Percentiles rank a stretch among this genome's conserved stretches.
Conservation (phyloP, 2,329 filamentous ascomycete species). For the Hansfordia pulvinata region DNA sequence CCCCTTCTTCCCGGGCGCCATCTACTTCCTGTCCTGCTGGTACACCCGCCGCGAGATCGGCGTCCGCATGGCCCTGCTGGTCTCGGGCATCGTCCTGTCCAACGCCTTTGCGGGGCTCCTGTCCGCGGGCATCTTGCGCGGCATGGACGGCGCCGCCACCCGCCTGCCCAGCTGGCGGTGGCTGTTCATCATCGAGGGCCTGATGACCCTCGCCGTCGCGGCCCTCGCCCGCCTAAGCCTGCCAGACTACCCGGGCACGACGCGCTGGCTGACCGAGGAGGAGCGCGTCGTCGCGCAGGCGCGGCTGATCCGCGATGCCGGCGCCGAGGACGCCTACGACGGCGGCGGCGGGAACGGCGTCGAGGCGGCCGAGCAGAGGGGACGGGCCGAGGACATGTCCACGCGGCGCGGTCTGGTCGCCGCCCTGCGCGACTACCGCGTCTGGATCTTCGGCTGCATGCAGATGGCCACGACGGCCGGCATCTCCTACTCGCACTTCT, state of each 20-base stretch:
- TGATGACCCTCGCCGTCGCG: too few species aligned
- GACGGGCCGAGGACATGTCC: conserved; percentile 37
- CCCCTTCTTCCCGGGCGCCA: conserved; percentile 3
- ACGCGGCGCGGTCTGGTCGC: too few species aligned
- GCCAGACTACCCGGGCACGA: conserved; percentile 8
- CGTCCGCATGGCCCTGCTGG: background rate
- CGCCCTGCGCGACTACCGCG: conserved; percentile 26
- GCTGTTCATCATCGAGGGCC: conserved; percentile 5
- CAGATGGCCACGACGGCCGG: conserved; percentile 34
- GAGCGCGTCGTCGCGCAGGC: background rate
- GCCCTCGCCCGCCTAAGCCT: too few species aligned
- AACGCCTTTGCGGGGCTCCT: conserved; percentile 5
- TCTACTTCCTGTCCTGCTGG: conserved; percentile 2
- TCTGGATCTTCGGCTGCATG: conserved; percentile 33
- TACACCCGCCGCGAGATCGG: conserved; percentile 3
- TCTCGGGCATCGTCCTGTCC: conserved; percentile 1
- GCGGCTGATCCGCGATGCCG: background rate
- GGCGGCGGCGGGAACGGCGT: conserved; percentile 15
- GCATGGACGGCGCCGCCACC: conserved; percentile 3
- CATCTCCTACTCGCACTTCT: conserved; percentile 24
- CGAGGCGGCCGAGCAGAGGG: conserved; percentile 26
- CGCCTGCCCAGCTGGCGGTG: conserved; percentile 3
- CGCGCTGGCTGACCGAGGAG: conserved; percentile 1
- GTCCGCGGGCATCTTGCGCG: conserved; percentile 3
- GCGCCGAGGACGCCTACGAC: conserved; percentile 23